These are phyloP conservation scores for Cadophora gregata DNA, from an alignment of 2,329 filamentous ascomycete species.

Conservation along the genomic window DNA sequence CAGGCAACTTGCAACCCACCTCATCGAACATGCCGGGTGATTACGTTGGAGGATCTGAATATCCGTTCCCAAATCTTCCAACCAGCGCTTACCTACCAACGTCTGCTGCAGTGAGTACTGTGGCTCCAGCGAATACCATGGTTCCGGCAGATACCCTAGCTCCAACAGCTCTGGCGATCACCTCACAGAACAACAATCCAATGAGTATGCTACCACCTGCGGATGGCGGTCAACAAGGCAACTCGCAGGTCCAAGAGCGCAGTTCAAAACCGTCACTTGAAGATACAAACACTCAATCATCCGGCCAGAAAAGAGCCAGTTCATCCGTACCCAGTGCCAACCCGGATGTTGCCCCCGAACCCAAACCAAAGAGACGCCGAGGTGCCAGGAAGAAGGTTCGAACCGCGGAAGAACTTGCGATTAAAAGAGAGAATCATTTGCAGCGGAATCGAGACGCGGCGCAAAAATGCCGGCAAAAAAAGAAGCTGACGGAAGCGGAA, in stretches of 20 bases:
- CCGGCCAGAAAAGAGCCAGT: not conserved
- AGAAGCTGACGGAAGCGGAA: slow-evolving; percentile 43
- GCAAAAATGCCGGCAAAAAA: slow-evolving; percentile 75
- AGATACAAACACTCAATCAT: too few relatives aligned
- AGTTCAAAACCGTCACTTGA: not conserved
- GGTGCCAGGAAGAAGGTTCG: slow-evolving; percentile 21
- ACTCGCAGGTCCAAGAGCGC: not conserved
- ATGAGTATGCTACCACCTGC: not conserved
- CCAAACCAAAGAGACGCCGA: slow-evolving; percentile 7
- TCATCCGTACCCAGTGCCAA: not conserved
- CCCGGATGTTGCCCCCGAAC: not conserved
- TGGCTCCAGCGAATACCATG: too few relatives aligned
- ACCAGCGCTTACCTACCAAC: too few relatives aligned
- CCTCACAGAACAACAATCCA: not conserved
- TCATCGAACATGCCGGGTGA: not conserved
- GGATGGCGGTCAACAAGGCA: not conserved
- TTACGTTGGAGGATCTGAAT: not conserved
- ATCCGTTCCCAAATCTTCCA: slow-evolving; percentile 1
- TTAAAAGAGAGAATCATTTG: slow-evolving; percentile 51
- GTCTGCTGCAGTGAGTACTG: not conserved
- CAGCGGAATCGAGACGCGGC: slow-evolving; percentile 76
- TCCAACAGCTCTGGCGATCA: not conserved
- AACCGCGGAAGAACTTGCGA: slow-evolving; percentile 14
- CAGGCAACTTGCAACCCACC: not conserved
- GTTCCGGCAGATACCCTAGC: not conserved